Base-by-base conservation (phyloP, 169 alveolate species). In the Plasmodium inui region DNA sequence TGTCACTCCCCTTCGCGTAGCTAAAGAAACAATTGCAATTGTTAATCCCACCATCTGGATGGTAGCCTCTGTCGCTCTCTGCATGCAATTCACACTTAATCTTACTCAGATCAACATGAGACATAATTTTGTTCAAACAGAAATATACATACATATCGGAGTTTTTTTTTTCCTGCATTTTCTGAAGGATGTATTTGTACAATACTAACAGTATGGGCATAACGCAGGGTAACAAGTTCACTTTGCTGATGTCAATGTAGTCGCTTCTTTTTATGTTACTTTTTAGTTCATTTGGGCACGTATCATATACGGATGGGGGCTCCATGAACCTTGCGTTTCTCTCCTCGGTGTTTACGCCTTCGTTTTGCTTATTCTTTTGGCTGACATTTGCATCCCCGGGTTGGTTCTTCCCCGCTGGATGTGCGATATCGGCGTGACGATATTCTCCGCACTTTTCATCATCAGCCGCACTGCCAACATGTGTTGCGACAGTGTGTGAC, bases 41-140 rank as follows among this genome's bases (percentile, higher is more conserved):
- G 34, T 79, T 81, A 0, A 61, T 55, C 34, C 50, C 73, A 12
- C 71, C 82, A 30, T 12, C 79, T 19, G 44, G 34, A 39, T 14
- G 22, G 28, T 12, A 7, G 70, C 26, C 46, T 7, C 79, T 46
- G 30, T 80, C 41, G 17, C 28, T 50, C 57, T 78, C 19, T 57
- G 44, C 74, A 89, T 89, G 89, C 34, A 89, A 41, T 37, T 89
- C 94, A 37, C 94, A 89, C 73, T 55, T 89, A 9, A 89, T 89
- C 53, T 78, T 89, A 41, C 82, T 73, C 78, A 79, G 19, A 89
- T 89, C 82, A 39, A 89, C 50, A 26, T 28, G 3, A 10, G 61
- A 78, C 90, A 89, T 79, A 57, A 89, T 57, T 41, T 78, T 89
- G 34, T 80, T 79, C 72, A 89, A 22, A 78, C 82, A 61, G 79